phyloP scores from a whole-genome alignment of 371 early-diverging fungal genomes.

The Syncephalis fuscata region DNA sequence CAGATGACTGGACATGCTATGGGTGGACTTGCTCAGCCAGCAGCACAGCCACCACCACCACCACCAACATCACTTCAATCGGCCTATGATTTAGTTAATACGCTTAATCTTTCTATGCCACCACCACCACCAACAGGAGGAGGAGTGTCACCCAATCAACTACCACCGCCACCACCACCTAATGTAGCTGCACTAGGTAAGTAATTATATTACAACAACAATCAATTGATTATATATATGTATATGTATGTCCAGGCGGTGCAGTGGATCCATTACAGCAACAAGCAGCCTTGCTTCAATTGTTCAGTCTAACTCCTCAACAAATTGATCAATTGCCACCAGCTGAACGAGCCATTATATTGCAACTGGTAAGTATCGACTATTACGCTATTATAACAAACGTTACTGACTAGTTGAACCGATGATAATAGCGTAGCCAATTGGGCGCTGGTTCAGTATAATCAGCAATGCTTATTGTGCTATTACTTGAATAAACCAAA shows the following conservation, averaged over 20 bases:
- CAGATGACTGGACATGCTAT: not conserved
- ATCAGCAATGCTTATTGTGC: not conserved
- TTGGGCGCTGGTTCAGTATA: not conserved
- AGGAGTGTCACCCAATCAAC: not conserved
- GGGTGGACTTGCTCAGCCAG: not conserved
- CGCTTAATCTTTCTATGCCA: no score
- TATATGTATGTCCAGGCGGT: not conserved
- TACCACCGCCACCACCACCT: slow-evolving; percentile 1
- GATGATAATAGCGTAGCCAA: not conserved
- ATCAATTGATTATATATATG: not conserved
- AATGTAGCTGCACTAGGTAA: not conserved
- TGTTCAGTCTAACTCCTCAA: slow-evolving; percentile 27
- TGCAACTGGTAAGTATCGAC: slow-evolving; percentile 23
- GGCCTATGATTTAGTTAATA: no score
- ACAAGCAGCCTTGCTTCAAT: slow-evolving; percentile 28
- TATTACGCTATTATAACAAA: not conserved
- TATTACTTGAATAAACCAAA: not conserved
- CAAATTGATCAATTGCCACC: slow-evolving; percentile 32
- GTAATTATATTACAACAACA: not conserved
- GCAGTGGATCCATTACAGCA: slow-evolving; percentile 18
- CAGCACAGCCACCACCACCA: not conserved
- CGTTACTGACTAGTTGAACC: not conserved
- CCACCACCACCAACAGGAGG: not conserved
- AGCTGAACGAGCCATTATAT: slow-evolving; percentile 26
- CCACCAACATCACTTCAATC: not conserved